Conservation (phyloP, 345 rosid genomes). For the Dimocarpus longan region DNA sequence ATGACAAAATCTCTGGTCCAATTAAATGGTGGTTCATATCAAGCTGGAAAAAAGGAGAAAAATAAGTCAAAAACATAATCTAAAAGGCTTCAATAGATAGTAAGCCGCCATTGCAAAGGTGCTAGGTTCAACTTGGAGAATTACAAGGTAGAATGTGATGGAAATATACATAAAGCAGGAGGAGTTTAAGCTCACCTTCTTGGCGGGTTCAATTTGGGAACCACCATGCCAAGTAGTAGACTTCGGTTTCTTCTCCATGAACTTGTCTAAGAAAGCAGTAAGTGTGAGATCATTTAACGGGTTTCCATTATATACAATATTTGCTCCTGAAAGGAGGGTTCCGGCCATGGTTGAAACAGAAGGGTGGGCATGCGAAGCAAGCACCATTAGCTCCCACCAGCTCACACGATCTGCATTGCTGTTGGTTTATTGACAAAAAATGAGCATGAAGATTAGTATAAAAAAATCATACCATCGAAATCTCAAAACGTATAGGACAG, state of each 20-base stretch:
- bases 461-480: not conserved
- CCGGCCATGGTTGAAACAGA: slow-evolving; percentile 98
- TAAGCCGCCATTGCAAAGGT: not conserved
- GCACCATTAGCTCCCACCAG: slow-evolving; percentile 96
- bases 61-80: not conserved
- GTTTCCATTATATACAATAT: slow-evolving; percentile 90
- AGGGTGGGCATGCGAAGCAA: slow-evolving; percentile 88
- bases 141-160: not conserved
- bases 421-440: slow-evolving; percentile 26
- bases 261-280: slow-evolving; percentile 85
- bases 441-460: not conserved
- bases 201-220: slow-evolving; percentile 95
- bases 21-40: slow-evolving; percentile 78
- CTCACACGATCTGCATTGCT: slow-evolving; percentile 83
- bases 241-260: slow-evolving; percentile 98
- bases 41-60: slow-evolving; percentile 47
- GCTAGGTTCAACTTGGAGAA: not conserved
- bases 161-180: not conserved
- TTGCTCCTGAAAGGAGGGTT: slow-evolving; percentile 85
- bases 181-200: slow-evolving; percentile 56
- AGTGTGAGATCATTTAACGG: slow-evolving; percentile 78
- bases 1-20: slow-evolving; percentile 78
- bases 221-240: slow-evolving; percentile 90
- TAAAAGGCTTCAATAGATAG: not conserved
- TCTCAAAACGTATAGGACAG: too few relatives aligned